Conservation (phyloP, 2,329 filamentous ascomycete genomes). For the Calonectria pseudoturangicola region DNA sequence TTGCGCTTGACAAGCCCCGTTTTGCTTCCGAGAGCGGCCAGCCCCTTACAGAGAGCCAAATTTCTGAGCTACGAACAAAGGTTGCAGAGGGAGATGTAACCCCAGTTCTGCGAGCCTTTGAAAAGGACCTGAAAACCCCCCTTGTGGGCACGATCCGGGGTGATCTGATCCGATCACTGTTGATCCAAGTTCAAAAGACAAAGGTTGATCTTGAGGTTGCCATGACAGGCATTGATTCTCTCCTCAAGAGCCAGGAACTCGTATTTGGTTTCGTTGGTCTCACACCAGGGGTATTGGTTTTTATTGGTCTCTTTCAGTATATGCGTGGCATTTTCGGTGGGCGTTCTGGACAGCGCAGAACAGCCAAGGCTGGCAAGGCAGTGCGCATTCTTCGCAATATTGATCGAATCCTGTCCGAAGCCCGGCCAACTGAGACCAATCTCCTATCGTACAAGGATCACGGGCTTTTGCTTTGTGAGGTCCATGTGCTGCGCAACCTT, state of each 20-base stretch:
- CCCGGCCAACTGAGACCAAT: constrained; percentile 81
- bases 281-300: constrained; percentile 93
- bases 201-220: constrained; percentile 98
- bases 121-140: constrained; percentile 88
- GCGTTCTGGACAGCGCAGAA: constrained; percentile 79
- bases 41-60: constrained; percentile 79
- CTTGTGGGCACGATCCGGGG: constrained; percentile 89
- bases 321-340: constrained; percentile 81
- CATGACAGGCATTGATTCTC: constrained; percentile 94
- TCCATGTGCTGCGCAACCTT: constrained; percentile 85
- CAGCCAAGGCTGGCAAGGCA: constrained; percentile 80
- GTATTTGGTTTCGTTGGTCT: constrained; percentile 98
- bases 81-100: constrained; percentile 95
- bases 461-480: constrained; percentile 91
- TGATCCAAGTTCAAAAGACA: constrained; percentile 99
- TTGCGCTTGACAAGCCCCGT: constrained; percentile 87
- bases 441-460: constrained; percentile 94
- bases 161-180: constrained; percentile 89
- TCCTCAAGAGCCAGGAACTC: constrained; percentile 96
- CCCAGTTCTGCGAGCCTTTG: constrained; percentile 91
- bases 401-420: constrained; percentile 84
- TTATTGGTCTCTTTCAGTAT: constrained; percentile 84
- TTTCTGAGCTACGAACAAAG: constrained; percentile 83
- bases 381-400: constrained; percentile 90
- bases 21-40: constrained; percentile 68